Evolutionary conservation across 208 protist genomes (phyloP), one percentile per base, ranked within the genome.

Genomic region (Angomonas ambiguus): DNA sequence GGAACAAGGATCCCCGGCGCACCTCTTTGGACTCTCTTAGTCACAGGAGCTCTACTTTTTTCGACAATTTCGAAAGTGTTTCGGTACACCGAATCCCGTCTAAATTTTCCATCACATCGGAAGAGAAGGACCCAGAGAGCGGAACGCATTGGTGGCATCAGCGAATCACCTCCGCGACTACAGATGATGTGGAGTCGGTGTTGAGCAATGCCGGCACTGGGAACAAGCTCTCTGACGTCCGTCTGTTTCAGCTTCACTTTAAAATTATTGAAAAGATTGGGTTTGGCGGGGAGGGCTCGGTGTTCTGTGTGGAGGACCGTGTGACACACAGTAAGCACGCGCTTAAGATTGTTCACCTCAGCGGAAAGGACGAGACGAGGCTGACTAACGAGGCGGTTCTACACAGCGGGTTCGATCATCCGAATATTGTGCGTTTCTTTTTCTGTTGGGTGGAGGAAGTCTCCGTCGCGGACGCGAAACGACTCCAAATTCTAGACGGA

Each of bases 361-460:
- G 76, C 69, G 66, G 67, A 6, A 66, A 79, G 33, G 87, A 91
- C 30, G 80, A 94, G 51, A 48, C 72, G 51, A 49, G 80, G 56
- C 80, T 80, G 38, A 77, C 91, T 35, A 77, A 83, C 25, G 88
- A 94, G 53, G 88, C 88, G 20, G 75, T 90, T 10, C 65, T 94
- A 27, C 85, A 94, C 70, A 91, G 88, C 73, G 79, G 76, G 58
- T 87, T 94, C 67, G 85, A 94, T 67, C 66, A 80, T 65, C 77
- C 77, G 4, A 83, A 92, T 69, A 84, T 94, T 10, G 88, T 94
- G 56, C 85, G 88, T 38, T 94, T 89, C 65, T 92, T 83, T 72
- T 89, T 89, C 58, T 91, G 85, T 71, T 94, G 88, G 88, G 82
- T 89, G 48, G 83, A 94, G 60, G 69, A 80, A 35, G 61, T 94